These are phyloP conservation scores for Sarocladiaceae sp. DNA, from an alignment of 2,329 filamentous ascomycete genomes.

Conservation along the genomic window DNA sequence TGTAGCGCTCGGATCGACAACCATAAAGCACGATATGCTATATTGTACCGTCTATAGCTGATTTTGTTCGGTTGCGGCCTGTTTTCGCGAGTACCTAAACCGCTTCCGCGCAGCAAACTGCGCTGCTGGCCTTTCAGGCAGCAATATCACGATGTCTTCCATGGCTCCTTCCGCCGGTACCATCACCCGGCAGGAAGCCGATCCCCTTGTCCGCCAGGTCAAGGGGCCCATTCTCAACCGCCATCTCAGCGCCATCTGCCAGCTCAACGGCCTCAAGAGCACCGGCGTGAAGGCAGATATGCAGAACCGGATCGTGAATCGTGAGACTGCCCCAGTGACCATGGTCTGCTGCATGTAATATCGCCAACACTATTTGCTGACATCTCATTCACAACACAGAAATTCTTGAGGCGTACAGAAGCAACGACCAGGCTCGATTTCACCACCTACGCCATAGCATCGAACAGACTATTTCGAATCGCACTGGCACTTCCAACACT, in stretches of 20 bases:
- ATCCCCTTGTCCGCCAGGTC: constrained; percentile 37
- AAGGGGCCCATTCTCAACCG: constrained; percentile 44
- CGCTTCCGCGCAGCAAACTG: neutral
- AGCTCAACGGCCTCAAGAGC: constrained; percentile 65
- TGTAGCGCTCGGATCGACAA: too few relatives aligned
- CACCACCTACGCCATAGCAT: constrained; percentile 39
- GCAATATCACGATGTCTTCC: neutral
- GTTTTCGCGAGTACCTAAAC: too few relatives aligned
- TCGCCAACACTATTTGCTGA: constrained; percentile 7
- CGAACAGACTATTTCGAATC: constrained; percentile 24
- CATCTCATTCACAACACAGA: constrained; percentile 23
- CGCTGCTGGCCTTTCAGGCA: neutral
- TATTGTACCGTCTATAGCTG: neutral
- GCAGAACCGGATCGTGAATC: constrained; percentile 67
- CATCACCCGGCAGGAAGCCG: constrained; percentile 35
- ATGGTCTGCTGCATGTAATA: neutral
- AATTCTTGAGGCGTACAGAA: constrained; percentile 31
- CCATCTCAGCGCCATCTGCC: constrained; percentile 71
- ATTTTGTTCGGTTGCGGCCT: too few relatives aligned
- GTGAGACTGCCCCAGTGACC: constrained; percentile 47
- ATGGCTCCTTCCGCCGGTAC: neutral
- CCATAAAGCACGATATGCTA: constrained; percentile 1
- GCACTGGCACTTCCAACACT: constrained; percentile 3
- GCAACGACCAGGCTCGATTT: constrained; percentile 33
- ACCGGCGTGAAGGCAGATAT: constrained; percentile 81